Conservation (phyloP, 306 rosid species). For the Prinsepia uniflora region DNA sequence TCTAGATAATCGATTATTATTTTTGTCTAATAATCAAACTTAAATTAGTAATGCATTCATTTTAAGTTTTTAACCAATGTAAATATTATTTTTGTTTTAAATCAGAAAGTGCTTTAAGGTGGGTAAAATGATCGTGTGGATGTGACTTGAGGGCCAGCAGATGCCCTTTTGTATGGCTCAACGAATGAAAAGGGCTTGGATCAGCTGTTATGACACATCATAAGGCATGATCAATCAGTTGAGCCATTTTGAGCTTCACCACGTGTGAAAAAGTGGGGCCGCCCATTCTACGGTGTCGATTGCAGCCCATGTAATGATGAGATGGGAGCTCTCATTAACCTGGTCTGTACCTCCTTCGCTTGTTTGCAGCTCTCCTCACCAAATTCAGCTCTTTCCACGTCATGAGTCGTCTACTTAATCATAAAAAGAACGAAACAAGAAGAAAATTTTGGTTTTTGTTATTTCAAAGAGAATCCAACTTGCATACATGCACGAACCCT, state of each 20-base stretch:
- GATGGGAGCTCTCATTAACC: background rate
- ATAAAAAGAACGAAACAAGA: no score
- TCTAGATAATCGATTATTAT: no score
- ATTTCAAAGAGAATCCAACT: no score
- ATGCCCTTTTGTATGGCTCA: background rate
- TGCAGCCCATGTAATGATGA: background rate
- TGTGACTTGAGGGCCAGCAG: background rate
- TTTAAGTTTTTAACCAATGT: no score
- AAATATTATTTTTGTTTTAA: background rate
- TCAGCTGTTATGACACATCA: slow-evolving; percentile 3
- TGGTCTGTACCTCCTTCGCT: background rate
- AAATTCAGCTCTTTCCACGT: no score
- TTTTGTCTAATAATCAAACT: no score
- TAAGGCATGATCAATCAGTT: background rate
- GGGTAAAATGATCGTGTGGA: background rate
- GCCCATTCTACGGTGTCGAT: background rate
- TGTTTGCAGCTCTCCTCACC: background rate
- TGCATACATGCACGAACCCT: no score
- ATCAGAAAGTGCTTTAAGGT: background rate
- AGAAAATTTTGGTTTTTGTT: no score
- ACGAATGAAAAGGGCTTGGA: background rate
- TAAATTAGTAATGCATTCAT: no score
- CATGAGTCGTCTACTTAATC: no score
- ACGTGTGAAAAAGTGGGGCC: background rate
- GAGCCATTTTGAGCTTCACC: background rate